Evolutionary conservation across 805 yeast species (phyloP).

Genomic region (Starmera pachycereana): DNA sequence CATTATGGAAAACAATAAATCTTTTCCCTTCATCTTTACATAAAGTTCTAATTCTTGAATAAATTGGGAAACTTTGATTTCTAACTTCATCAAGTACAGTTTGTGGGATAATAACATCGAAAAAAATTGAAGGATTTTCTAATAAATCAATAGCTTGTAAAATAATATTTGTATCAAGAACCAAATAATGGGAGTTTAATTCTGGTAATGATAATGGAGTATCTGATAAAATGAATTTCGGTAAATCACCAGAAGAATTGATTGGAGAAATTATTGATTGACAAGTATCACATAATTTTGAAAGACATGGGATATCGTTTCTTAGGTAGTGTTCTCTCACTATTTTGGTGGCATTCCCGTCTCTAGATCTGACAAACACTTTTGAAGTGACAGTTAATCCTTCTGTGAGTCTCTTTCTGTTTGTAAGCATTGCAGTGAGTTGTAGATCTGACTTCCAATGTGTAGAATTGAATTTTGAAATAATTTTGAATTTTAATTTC

Average conservation of each 20-base stretch:
- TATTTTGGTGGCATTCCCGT: conserved; percentile 83
- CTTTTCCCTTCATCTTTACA: conserved; percentile 70
- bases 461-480: no score
- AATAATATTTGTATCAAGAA: conserved; percentile 82
- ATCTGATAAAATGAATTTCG: conserved; percentile 54
- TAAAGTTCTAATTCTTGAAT: conserved; percentile 70
- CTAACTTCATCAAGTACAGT: conserved; percentile 90
- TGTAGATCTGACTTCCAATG: no score
- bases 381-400: conserved; percentile 69
- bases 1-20: conserved; percentile 88
- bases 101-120: conserved; percentile 91
- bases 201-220: conserved; percentile 38
- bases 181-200: conserved; percentile 67
- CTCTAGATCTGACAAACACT: conserved; percentile 83
- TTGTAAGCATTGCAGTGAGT: background rate
- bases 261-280: conserved; percentile 35
- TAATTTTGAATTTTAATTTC: no score
- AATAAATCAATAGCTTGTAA: conserved; percentile 82
- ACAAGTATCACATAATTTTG: conserved; percentile 60
- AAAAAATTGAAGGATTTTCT: conserved; percentile 67
- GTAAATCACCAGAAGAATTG: conserved; percentile 59
- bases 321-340: conserved; percentile 92
- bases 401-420: conserved; percentile 35
- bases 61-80: conserved; percentile 79
- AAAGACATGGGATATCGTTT: conserved; percentile 86